Percentiles rank a stretch among this genome's conserved stretches.
phyloP scores from a whole-genome alignment of 495 filamentous ascomycete genomes.

The Penicillium egyptiacum region DNA sequence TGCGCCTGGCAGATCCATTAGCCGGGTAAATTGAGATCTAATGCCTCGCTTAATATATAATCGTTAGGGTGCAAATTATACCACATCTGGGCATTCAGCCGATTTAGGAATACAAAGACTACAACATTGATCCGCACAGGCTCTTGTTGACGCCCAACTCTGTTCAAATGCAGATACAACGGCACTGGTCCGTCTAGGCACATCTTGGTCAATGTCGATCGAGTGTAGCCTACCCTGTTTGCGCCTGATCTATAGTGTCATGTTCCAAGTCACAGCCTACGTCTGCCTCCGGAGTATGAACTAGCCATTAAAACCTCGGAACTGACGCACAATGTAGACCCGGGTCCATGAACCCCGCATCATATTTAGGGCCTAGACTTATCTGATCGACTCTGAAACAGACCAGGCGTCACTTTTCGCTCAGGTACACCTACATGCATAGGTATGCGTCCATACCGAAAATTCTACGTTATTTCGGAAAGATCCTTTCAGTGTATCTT shows the following conservation, averaged over 20 bases:
- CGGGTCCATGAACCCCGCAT: constrained; percentile 11
- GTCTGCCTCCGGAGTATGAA: neutral
- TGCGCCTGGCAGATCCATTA: neutral
- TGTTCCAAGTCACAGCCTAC: neutral
- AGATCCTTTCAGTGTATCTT: neutral
- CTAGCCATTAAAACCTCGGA: neutral
- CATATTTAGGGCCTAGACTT: constrained; percentile 5
- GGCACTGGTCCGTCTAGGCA: neutral
- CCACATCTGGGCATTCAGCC: neutral
- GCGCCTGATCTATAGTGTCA: constrained; percentile 7
- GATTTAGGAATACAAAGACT: neutral
- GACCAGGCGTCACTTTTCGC: neutral
- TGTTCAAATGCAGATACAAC: neutral
- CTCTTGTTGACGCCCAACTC: neutral
- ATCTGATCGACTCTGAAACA: constrained; percentile 13
- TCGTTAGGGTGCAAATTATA: neutral
- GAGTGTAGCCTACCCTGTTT: neutral
- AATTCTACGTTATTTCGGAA: neutral
- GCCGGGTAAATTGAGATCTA: neutral
- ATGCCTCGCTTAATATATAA: neutral
- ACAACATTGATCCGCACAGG: neutral
- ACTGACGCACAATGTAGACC: constrained; percentile 5
- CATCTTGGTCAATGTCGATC: neutral
- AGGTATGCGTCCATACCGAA: neutral
- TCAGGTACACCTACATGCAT: constrained; percentile 2